Base-by-base conservation (phyloP, 1,284 basidiomycete species). In the Inonotus hispidus region DNA sequence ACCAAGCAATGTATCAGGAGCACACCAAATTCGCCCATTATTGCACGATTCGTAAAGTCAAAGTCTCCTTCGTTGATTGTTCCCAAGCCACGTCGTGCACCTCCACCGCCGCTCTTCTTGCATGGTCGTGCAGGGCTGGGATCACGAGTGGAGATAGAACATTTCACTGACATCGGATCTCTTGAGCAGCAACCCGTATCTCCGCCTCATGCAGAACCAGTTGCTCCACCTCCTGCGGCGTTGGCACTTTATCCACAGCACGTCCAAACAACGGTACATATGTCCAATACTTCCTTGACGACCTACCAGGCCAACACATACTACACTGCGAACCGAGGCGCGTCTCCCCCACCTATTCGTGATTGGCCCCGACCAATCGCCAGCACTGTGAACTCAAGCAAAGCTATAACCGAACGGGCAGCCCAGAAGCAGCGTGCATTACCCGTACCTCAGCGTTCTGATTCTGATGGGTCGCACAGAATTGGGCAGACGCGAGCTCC, bases 351-450 rank as follows among this genome's bases (percentile, higher is more conserved):
- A 13, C 82, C 80, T 3, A 71, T 85, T 0, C 81, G 82, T 21
- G 68, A 79, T 52, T 87, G 84, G 85, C 84, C 84, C 19, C 78
- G 80, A 29, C 43, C 49, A 6, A 58, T 59, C n/a, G n/a, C 41
- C 45, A 25, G 41, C 54, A 67, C 65, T 6, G 45, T 29, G 5
- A 21, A 43, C 3, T 41, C 61, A 54, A 71, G 67, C 29, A 19
- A 25, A 14, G 32, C 29, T 16, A 21, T 53, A 21, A 55, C 61
- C 14, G 56, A 62, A 27, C 56, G 57, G 5, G 61, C 61, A 7
- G 53, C 57, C 13, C 50, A 57, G 43, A 63, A 60, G 25, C 56
- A 60, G 35, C 53, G 58, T 10, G 58, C 57, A n/a, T n/a, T n/a
- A n/a, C n/a, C n/a, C n/a, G n/a, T n/a, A 21, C 41, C 41, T 8